phyloP scores from a whole-genome alignment of 2,329 filamentous ascomycete genomes.

The Neofusicoccum cordaticola region DNA sequence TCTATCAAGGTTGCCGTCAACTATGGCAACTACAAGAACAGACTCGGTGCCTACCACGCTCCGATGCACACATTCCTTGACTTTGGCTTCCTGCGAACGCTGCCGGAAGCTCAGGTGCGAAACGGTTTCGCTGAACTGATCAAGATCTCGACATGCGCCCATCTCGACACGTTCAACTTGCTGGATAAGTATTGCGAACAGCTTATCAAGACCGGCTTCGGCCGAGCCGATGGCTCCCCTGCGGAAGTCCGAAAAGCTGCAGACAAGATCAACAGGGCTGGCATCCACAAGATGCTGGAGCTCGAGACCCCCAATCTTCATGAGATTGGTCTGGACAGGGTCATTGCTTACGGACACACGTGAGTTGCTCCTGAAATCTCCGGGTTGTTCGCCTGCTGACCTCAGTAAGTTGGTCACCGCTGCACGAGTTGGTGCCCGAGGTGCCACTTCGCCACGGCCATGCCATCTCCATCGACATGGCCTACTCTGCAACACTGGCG shows the following conservation, averaged over 20 bases:
- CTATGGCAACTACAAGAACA: slow-evolving; percentile 74
- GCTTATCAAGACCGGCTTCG: slow-evolving; percentile 64
- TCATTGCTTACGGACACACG: slow-evolving; percentile 73
- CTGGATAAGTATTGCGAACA: slow-evolving; percentile 68
- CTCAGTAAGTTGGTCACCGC: slow-evolving; percentile 60
- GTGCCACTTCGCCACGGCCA: slow-evolving; percentile 69
- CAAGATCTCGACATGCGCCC: slow-evolving; percentile 71
- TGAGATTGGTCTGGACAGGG: slow-evolving; percentile 68
- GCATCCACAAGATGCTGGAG: slow-evolving; percentile 71
- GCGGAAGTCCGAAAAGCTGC: slow-evolving; percentile 59
- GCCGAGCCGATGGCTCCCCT: slow-evolving; percentile 56
- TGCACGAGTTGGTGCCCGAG: slow-evolving; percentile 67
- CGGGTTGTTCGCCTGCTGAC: not conserved
- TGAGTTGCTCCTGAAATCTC: slow-evolving; percentile 34
- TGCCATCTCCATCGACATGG: slow-evolving; percentile 74
- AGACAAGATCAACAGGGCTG: slow-evolving; percentile 66
- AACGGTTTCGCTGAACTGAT: slow-evolving; percentile 74
- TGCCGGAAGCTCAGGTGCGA: slow-evolving; percentile 65
- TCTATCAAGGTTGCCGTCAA: slow-evolving; percentile 78
- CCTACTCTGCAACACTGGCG: slow-evolving; percentile 68
- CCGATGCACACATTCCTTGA: slow-evolving; percentile 71
- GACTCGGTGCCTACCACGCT: slow-evolving; percentile 70
- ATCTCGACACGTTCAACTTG: slow-evolving; percentile 63
- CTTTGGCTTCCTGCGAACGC: slow-evolving; percentile 67
- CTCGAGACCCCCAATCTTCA: slow-evolving; percentile 71